phyloP scores from a whole-genome alignment of 2,329 filamentous ascomycete genomes.

The Sarocladium strictum region DNA sequence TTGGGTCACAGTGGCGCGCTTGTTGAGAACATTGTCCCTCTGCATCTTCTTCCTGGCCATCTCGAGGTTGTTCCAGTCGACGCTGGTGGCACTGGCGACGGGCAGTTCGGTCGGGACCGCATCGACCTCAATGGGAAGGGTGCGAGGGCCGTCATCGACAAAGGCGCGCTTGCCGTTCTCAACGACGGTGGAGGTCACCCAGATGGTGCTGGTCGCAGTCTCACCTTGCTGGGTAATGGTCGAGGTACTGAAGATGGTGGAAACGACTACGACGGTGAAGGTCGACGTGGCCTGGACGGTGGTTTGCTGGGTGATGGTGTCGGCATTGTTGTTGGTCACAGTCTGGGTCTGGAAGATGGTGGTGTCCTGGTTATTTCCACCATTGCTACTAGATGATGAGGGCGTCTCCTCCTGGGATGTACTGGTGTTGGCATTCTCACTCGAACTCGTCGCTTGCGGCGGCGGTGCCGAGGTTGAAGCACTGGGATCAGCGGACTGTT shows the following conservation, averaged over 20 bases:
- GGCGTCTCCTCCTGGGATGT: background rate
- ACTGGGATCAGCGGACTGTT: background rate
- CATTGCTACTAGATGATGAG: background rate
- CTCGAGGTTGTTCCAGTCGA: conserved; percentile 1
- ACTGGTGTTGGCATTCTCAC: background rate
- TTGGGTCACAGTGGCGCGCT: conserved; percentile 28
- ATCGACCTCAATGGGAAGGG: conserved; percentile 3
- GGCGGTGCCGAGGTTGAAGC: background rate
- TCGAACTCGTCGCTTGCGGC: background rate
- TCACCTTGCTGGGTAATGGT: conserved; percentile 24
- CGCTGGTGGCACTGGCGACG: conserved; percentile 4
- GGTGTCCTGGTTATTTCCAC: conserved; percentile 17
- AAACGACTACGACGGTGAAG: conserved; percentile 15
- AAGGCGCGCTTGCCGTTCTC: conserved; percentile 26
- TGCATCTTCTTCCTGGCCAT: conserved; percentile 1
- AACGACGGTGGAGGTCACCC: conserved; percentile 29
- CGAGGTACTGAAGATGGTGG: conserved; percentile 22
- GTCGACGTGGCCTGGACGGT: conserved; percentile 14
- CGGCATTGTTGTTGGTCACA: conserved; percentile 18
- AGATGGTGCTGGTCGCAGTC: conserved; percentile 29
- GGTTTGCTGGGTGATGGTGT: conserved; percentile 9
- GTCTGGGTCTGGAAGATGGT: conserved; percentile 25
- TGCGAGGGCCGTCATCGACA: conserved; percentile 1
- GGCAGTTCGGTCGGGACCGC: conserved; percentile 4
- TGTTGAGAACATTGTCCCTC: conserved; percentile 18